Conservation (phyloP, 1,284 basidiomycete species). For the Melampsora americana region DNA sequence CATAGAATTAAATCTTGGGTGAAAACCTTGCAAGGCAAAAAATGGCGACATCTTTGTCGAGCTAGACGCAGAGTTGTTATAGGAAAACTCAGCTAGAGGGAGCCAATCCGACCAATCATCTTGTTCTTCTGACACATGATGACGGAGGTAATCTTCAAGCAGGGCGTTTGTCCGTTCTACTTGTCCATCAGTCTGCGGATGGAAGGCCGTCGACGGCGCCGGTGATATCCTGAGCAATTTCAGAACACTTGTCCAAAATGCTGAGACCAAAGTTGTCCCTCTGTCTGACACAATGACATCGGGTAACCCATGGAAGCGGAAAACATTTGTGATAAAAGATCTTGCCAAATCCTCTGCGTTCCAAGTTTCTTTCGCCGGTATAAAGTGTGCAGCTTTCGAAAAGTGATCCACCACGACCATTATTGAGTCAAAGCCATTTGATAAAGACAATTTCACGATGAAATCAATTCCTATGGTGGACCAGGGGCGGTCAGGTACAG, state of each 20-base stretch:
- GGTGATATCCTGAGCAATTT: too few relatives aligned
- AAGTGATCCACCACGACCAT: conserved; percentile 47
- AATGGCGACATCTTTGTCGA: conserved; percentile 12
- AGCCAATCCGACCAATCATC: too few relatives aligned
- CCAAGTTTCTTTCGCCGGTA: background rate
- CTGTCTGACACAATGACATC: too few relatives aligned
- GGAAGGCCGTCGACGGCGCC: too few relatives aligned
- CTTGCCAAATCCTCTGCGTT: background rate
- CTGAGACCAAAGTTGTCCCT: too few relatives aligned
- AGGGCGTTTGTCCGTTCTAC: conserved; percentile 1
- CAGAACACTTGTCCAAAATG: too few relatives aligned
- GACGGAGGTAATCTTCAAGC: conserved; percentile 8
- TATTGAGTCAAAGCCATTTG: background rate
- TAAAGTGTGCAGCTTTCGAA: conserved; percentile 5
- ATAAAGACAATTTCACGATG: conserved; percentile 4
- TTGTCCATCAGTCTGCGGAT: too few relatives aligned
- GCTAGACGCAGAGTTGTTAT: conserved; percentile 16
- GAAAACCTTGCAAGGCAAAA: too few relatives aligned
- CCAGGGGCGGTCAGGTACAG: conserved; percentile 48
- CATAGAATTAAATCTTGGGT: conserved; percentile 12
- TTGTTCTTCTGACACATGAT: conserved; percentile 18
- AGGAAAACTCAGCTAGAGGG: conserved; percentile 22
- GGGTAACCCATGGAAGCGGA: too few relatives aligned
- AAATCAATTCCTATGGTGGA: conserved; percentile 21
- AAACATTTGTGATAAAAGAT: too few relatives aligned